A percentile compares a stretch with the other conserved stretches of the same genome.
phyloP scores from a whole-genome alignment of 257 asterid genomes.

The Solanum sejunctum region DNA sequence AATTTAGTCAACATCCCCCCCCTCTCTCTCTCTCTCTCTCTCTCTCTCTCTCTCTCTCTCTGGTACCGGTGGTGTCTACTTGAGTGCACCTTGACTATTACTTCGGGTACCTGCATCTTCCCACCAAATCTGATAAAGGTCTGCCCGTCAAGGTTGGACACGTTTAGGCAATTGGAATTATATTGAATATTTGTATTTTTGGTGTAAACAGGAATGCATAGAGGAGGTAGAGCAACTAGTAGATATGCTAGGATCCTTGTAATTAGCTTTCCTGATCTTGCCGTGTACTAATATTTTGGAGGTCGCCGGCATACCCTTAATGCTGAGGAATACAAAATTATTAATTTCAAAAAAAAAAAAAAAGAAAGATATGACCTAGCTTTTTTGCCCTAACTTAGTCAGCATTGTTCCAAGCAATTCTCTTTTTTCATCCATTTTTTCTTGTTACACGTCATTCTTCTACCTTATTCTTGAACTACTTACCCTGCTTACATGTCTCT shows the following conservation, averaged over 20 bases:
- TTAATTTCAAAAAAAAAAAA: too few species aligned
- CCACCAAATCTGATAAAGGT: not conserved
- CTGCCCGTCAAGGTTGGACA: not conserved
- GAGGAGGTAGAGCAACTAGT: too few species aligned
- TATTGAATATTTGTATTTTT: too few species aligned
- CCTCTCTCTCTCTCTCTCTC: not conserved
- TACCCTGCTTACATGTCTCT: not conserved
- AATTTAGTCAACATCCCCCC: not conserved
- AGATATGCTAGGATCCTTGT: too few species aligned
- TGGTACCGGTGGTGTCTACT: not conserved
- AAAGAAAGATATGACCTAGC: not conserved
- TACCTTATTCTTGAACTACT: not conserved
- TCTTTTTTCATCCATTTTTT: not conserved
- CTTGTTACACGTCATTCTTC: not conserved
- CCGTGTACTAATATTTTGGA: too few species aligned
- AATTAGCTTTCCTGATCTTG: too few species aligned
- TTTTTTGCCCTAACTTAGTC: not conserved
- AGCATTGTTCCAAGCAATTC: not conserved
- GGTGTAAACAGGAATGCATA: too few species aligned
- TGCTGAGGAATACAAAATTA: too few species aligned
- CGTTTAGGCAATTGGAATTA: not conserved
- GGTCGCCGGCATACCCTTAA: too few species aligned
- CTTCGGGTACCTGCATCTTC: not conserved
- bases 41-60: not conserved
- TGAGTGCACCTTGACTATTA: not conserved